Evolutionary conservation across 306 rosid genomes (phyloP).

Genomic region (Acacia confusa): DNA sequence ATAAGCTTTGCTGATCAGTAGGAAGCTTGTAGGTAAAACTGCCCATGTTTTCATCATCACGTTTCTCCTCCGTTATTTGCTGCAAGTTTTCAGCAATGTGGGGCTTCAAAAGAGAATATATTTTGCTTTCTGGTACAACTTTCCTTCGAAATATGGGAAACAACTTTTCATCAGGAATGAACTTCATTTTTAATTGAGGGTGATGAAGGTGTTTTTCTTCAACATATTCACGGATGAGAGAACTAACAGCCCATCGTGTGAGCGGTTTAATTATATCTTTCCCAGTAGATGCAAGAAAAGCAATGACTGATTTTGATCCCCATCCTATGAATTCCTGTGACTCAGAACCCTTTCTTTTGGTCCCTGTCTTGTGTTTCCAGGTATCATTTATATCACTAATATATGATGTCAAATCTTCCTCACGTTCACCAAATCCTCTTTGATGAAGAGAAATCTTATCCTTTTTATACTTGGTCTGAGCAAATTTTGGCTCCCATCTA

Average conservation of each 20-base stretch:
- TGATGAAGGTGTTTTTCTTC: constrained; percentile 50
- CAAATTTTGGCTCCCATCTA: not conserved
- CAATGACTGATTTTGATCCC: constrained; percentile 67
- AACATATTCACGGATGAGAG: constrained; percentile 52
- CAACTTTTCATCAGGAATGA: constrained; percentile 56
- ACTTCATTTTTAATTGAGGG: constrained; percentile 38
- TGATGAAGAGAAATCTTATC: constrained; percentile 3
- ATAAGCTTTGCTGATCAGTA: constrained; percentile 17
- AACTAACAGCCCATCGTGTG: constrained; percentile 36
- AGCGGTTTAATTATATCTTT: constrained; percentile 44
- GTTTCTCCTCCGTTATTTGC: constrained; percentile 8
- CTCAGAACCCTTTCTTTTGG: constrained; percentile 33
- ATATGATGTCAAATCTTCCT: constrained; percentile 2
- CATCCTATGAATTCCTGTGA: constrained; percentile 41
- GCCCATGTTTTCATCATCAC: constrained; percentile 17
- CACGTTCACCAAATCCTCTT: constrained; percentile 9
- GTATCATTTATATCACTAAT: constrained; percentile 17
- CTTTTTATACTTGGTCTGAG: constrained; percentile 27
- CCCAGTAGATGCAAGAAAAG: constrained; percentile 63
- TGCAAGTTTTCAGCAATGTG: constrained; percentile 46
- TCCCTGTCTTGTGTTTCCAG: constrained; percentile 3
- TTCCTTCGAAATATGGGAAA: constrained; percentile 52
- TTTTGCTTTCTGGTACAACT: constrained; percentile 24
- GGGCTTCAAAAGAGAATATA: constrained; percentile 39
- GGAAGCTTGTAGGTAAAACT: constrained; percentile 25